Evolutionary conservation across 768 basidiomycete genomes (phyloP), one percentile per base, ranked within the genome.

Genomic region (Suillus alpinus): DNA sequence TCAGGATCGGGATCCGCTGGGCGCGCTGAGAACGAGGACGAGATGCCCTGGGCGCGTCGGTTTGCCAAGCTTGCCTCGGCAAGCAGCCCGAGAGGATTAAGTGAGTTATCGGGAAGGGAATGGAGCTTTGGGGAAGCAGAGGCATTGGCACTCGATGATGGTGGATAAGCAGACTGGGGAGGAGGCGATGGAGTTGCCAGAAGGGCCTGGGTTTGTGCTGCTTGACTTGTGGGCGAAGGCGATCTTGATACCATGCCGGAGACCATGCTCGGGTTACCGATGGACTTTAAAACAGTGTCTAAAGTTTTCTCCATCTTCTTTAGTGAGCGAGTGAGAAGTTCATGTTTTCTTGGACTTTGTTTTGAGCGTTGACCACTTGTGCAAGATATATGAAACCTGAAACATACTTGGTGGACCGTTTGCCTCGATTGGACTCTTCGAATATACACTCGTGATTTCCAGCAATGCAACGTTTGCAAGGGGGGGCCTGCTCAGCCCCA

Each of bases 381-480:
- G 65, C 44, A 60, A 67, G 58, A 50, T 65, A 62, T 46, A 53
- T 34, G 56, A 26, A 58, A 47, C 44, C n/a, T 57, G 61, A 50
- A 23, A 23, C 82, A 65, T 74, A 92, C 92, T 92, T 93, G 58
- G 89, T 83, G 23, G 90, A 86, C 12, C 92, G 86, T 73, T 95
- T 96, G 44, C 97, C 97, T 52, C 97, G 84, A 71, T 98, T 95
- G 2, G 91, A 94, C 72, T 98, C 96, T 76, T 98, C 95, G 64
- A 99, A 98, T 47, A 97, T 85, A 69, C 97, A 99, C 66, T 96
- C 93, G 68, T 95, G 91, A 65, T 85, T 85, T 20, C 91, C 88
- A 0, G 86, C 69, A 50, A 77, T 75, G 68, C 94, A 97, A 23
- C 94, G 88, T 69, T 94, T 95, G 78, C 94, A 97, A 0, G 94